These are phyloP conservation scores for Phaseolus lunatus DNA, from an alignment of 306 rosid species.

Conservation along the genomic window DNA sequence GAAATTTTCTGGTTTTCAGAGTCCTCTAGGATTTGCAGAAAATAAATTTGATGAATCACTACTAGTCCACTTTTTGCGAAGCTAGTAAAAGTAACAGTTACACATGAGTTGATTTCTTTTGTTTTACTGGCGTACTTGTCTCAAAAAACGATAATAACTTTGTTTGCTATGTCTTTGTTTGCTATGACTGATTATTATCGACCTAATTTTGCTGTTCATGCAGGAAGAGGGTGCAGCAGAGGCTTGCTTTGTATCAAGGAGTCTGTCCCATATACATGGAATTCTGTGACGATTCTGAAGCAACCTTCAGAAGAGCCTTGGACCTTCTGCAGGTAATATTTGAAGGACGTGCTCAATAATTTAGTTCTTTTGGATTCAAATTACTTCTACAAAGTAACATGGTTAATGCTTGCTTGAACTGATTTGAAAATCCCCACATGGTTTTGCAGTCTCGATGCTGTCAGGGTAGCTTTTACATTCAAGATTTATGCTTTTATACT, in stretches of 20 bases:
- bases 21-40: neutral
- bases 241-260: conserved; percentile 93
- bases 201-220: conserved; percentile 44
- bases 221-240: conserved; percentile 87
- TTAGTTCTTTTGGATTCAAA: conserved; percentile 1
- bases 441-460: neutral
- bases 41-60: neutral
- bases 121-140: neutral
- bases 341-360: neutral
- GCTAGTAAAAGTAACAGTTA: neutral
- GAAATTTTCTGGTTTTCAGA: neutral
- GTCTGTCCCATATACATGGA: conserved; percentile 89
- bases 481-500: neutral
- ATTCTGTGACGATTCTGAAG: conserved; percentile 83
- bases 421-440: neutral
- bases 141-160: neutral
- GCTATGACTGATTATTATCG: conserved; percentile 22
- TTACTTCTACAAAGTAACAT: neutral
- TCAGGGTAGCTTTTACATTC: conserved; percentile 10
- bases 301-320: conserved; percentile 72
- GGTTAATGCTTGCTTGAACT: conserved; percentile 14
- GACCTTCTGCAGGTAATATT: conserved; percentile 65
- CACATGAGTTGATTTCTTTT: conserved; percentile 1
- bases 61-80: neutral
- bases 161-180: conserved; percentile 7